Base-by-base conservation (phyloP, 768 basidiomycete genomes). In the Aureoboletus auriporus region DNA sequence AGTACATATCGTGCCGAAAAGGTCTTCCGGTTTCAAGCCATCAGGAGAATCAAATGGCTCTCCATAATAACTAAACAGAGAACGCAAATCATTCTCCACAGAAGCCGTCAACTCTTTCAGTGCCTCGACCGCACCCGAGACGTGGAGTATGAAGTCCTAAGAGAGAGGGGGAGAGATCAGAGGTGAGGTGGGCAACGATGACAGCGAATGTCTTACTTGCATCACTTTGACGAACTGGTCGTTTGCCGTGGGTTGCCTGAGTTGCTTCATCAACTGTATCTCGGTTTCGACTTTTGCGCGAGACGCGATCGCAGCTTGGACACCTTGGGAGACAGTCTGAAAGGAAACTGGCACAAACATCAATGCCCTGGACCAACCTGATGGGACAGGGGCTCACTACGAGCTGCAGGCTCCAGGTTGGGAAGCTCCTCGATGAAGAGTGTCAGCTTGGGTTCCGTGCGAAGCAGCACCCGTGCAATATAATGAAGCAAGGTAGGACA, bases 401-500 rank as follows among this genome's bases (percentile, higher is more conserved):
- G 77, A 17, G 90, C 86, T 9, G 90, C 93, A 4, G 89, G 80
- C 62, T 93, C 90, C 3, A 96, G 56, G 61, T 81, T 83, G 1
- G 89, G 84, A 57, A 90, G 68, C 11, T 94, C 93, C 23, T 90
- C 84, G 5, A 89, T 76, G 65, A 93, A 94, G 14, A 74, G 74
- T 5, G 86, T 69, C 11, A 90, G 63, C 0, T 74, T 69, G 0
- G 86, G 77, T 59, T 93, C 83, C 6, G 75, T 76, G 28, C 83
- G 77, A 48, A 88, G 58, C 13, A 95, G 72, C 6, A 88, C 76
- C 40, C 79, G 77, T 11, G 89, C 90, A n/a, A 95, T 64, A 61
- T 92, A 95, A 64, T 95, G 93, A 11, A 96, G 73, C n/a, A 97
- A 71, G 0, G 92, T 95, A 0, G 93, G 91, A 55, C 90, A 94